Base-by-base conservation (phyloP, 495 filamentous ascomycete species). In the Lindgomyces ingoldianus region DNA sequence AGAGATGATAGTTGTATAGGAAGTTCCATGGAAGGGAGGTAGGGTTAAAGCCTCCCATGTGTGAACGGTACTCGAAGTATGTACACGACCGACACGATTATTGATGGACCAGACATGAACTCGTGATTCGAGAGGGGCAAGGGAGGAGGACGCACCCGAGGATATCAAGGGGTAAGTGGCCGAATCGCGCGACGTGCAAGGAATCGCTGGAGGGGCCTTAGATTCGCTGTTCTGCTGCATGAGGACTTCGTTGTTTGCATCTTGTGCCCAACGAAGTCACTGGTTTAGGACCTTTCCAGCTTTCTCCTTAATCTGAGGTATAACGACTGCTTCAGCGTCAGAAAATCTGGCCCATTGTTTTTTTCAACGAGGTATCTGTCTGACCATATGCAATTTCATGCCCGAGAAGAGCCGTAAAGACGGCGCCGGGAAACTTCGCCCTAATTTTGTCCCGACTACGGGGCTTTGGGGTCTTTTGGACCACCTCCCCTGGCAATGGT, bases 321-420 rank as follows among this genome's bases (percentile, higher is more conserved):
- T 11, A 14, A 55, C 29, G 6, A 16, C 30, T 19, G 25, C 51
- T 27, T 39, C 14, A 6, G 33, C 33, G 33, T 39, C 6, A 39
- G 33, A 39, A 39, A n/a, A n/a, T n/a, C n/a, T n/a, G n/a, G n/a
- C n/a, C n/a, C n/a, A n/a, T n/a, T n/a, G n/a, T n/a, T n/a, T n/a
- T n/a, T n/a, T n/a, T n/a, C 14, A 14, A 39, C 6, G 33, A 39
- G 33, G 33, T 6, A 39, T 14, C 6, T 14, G 14, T 6, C 33
- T 39, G 6, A 39, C 33, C 18, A 8, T 4, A 4, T 47, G 54
- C 54, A 44, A 57, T 22, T n/a, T 57, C 54, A 1, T 44, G 30
- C 4, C 54, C 54, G 21, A 57, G 36, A 41, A 57, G 16, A 11
- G 30, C 54, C 11, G 29, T 36, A 33, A 50, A 46, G 24, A 57